These are phyloP conservation scores for Vigna unguiculata DNA, from an alignment of 306 rosid genomes.

Conservation along the genomic window DNA sequence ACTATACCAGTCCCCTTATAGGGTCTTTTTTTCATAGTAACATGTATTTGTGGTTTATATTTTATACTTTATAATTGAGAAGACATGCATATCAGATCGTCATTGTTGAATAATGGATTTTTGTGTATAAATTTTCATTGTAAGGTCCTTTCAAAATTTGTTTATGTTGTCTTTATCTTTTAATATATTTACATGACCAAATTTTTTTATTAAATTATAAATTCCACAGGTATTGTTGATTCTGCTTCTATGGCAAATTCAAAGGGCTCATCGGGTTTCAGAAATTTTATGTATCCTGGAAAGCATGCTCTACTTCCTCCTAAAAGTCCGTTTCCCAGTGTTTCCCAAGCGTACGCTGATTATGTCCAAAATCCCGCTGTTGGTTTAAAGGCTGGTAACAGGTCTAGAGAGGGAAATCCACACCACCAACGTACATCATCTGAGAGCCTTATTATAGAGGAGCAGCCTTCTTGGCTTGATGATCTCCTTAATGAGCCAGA, in stretches of 20 bases:
- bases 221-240: conserved; percentile 52
- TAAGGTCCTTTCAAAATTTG: conserved; percentile 3
- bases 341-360: conserved; percentile 83
- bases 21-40: conserved; percentile 12
- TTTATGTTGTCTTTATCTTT: conserved; percentile 10
- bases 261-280: conserved; percentile 79
- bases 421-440: conserved; percentile 96
- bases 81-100: not conserved
- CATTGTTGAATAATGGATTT: conserved; percentile 29
- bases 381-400: conserved; percentile 73
- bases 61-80: conserved; percentile 26
- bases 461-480: conserved; percentile 99
- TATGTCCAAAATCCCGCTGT: conserved; percentile 61
- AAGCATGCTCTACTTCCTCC: conserved; percentile 95
- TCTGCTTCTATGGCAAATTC: conserved; percentile 79
- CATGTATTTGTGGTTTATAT: conserved; percentile 15
- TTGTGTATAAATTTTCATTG: conserved; percentile 8
- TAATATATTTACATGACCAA: conserved; percentile 7
- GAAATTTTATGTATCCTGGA: conserved; percentile 82
- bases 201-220: conserved; percentile 28
- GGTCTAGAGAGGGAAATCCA: conserved; percentile 74
- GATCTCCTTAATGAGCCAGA: conserved; percentile 99
- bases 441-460: conserved; percentile 87
- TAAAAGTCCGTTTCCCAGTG: conserved; percentile 93
- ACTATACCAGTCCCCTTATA: not conserved